These are phyloP conservation scores for Aspergillus quadrilineatus DNA, from an alignment of 2,329 filamentous ascomycete genomes.

Conservation along the genomic window DNA sequence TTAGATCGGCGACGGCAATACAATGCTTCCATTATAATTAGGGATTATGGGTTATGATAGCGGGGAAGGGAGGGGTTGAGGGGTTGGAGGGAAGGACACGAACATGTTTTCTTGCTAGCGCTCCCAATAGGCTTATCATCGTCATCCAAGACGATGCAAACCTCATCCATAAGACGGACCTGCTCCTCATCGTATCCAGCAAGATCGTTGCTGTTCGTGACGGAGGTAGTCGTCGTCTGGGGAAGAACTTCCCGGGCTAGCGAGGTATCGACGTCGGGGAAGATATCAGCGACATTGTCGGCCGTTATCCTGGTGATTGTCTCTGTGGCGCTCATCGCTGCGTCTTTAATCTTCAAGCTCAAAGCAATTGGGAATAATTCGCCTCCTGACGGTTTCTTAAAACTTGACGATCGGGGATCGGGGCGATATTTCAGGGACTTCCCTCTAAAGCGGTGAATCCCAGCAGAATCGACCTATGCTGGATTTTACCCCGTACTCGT, in stretches of 20 bases:
- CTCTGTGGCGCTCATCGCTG: slow-evolving; percentile 47
- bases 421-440: slow-evolving; percentile 1
- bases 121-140: slow-evolving; percentile 91
- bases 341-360: neutral
- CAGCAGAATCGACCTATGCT: slow-evolving; percentile 5
- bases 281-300: slow-evolving; percentile 80
- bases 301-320: slow-evolving; percentile 69
- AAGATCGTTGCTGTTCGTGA: slow-evolving; percentile 61
- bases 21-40: neutral
- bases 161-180: slow-evolving; percentile 96
- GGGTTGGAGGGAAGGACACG: slow-evolving; percentile 29
- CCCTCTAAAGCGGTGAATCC: slow-evolving; percentile 1
- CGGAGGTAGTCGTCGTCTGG: slow-evolving; percentile 36
- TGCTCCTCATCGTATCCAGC: slow-evolving; percentile 96
- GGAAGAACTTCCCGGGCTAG: slow-evolving; percentile 53
- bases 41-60: neutral
- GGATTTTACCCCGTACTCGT: slow-evolving; percentile 1
- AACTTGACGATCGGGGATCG: neutral
- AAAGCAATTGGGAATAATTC: neutral
- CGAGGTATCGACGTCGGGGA: slow-evolving; percentile 73
- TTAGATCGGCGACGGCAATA: no score
- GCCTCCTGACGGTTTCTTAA: neutral
- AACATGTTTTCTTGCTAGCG: slow-evolving; percentile 97
- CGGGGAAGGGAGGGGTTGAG: neutral
- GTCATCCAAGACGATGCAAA: slow-evolving; percentile 94